A percentile compares a stretch with the other conserved stretches of the same genome.
These are phyloP conservation scores for Cladochytrium replicatum DNA, from an alignment of 192 early-diverging fungal genomes.

Conservation along the genomic window DNA sequence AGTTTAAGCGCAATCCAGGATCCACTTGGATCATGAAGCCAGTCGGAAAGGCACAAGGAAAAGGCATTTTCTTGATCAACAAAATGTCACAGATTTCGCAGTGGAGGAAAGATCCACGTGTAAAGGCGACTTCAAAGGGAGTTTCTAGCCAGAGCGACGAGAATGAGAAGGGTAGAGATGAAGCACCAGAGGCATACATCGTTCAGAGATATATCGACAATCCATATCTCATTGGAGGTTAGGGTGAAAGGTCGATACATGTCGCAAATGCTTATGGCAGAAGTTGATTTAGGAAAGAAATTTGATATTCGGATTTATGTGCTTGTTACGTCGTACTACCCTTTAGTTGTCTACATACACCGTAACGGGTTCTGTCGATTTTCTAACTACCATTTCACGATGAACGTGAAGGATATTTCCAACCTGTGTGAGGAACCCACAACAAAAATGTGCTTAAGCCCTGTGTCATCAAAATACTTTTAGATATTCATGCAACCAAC, in stretches of 20 bases:
- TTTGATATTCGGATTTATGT: constrained; percentile 55
- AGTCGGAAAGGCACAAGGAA: constrained; percentile 56
- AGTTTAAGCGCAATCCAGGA: constrained; percentile 55
- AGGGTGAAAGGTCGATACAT: background rate
- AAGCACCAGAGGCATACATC: constrained; percentile 51
- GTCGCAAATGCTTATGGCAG: background rate
- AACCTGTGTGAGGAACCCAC: constrained; percentile 31
- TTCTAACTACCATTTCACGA: constrained; percentile 47
- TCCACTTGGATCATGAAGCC: constrained; percentile 60
- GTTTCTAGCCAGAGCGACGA: background rate
- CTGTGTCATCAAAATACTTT: background rate
- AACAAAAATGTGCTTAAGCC: background rate
- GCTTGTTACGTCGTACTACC: constrained; percentile 50
- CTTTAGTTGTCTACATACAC: constrained; percentile 49
- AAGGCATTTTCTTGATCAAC: constrained; percentile 60
- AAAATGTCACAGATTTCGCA: constrained; percentile 45
- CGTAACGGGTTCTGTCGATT: constrained; percentile 58
- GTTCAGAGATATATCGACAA: constrained; percentile 56
- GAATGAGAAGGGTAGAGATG: constrained; percentile 10
- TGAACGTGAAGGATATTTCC: constrained; percentile 56
- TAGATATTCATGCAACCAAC: constrained; percentile 54
- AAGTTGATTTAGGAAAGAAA: constrained; percentile 37
- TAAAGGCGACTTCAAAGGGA: background rate
- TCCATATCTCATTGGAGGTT: constrained; percentile 52
- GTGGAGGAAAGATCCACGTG: constrained; percentile 44